Percentiles rank a stretch among this genome's conserved stretches.
Evolutionary conservation across 2,329 filamentous ascomycete species (phyloP).

Genomic region (Macrophomina phaseolina): DNA sequence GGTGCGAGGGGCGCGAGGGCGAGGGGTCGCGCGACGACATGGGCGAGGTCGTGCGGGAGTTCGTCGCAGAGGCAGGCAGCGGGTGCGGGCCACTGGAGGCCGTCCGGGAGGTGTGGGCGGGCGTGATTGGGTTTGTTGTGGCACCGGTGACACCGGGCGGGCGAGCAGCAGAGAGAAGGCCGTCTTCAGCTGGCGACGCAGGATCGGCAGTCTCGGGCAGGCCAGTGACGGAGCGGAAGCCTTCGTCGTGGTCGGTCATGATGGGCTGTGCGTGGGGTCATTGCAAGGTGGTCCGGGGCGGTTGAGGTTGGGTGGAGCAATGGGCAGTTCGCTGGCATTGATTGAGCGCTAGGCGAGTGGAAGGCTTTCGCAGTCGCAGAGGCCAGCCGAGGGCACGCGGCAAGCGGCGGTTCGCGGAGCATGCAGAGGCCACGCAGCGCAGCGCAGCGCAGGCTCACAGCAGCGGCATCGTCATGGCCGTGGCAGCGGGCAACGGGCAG

Average conservation of each 20-base stretch:
- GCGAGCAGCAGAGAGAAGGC: slow-evolving; percentile 23
- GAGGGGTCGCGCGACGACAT: slow-evolving; percentile 55
- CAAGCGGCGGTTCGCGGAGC: slow-evolving; percentile 26
- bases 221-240: slow-evolving; percentile 46
- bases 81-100: slow-evolving; percentile 30
- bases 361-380: slow-evolving; percentile 16
- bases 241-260: slow-evolving; percentile 42
- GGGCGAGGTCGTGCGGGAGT: slow-evolving; percentile 51
- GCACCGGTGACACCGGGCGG: slow-evolving; percentile 26
- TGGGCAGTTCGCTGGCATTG: slow-evolving; percentile 26
- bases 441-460: slow-evolving; percentile 5
- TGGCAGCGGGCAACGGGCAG: not conserved
- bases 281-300: slow-evolving; percentile 24
- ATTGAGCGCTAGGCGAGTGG: slow-evolving; percentile 23
- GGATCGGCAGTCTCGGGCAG: slow-evolving; percentile 46
- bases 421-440: slow-evolving; percentile 23
- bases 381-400: slow-evolving; percentile 24
- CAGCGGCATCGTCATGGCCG: not conserved
- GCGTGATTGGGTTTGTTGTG: slow-evolving; percentile 30
- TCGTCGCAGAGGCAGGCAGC: slow-evolving; percentile 16
- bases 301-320: slow-evolving; percentile 28
- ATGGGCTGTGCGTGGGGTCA: slow-evolving; percentile 35
- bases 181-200: slow-evolving; percentile 30
- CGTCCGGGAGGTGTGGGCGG: slow-evolving; percentile 31
- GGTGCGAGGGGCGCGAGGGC: slow-evolving; percentile 41